Evolutionary conservation across 2,329 filamentous ascomycete genomes (phyloP), one percentile per base, ranked within the genome.

Genomic region (Zelopaecilomyces penicillatus): DNA sequence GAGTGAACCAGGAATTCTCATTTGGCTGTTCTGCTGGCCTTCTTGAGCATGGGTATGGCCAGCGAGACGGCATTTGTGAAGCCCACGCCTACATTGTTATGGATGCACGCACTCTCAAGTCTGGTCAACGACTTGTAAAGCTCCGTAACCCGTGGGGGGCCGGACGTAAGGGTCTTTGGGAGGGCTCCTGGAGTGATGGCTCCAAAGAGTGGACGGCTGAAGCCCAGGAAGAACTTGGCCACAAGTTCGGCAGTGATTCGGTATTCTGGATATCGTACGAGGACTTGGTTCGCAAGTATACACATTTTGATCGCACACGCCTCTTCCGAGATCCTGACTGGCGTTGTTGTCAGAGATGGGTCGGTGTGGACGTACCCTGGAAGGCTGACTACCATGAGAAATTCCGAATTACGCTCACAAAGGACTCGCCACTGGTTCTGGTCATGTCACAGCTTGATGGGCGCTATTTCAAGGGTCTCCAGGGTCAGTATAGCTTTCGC

Each of bases 1-100:
- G 84, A 50, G 86, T 89, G 46, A 93, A 94, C 59, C 68, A 87
- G 44, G 82, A 87, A 41, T 94, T 93, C 55, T 66, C 87, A 6
- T 87, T 87, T 54, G 82, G 83, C n/a, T 85, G 82, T 54, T 76
- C 73, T 0, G 79, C 77, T 0, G 83, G 82, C 7, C 66, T 82
- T 28, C 72, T 83, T 44, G 80, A 79, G 37, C 72, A 73, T 30
- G 80, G 80, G 2, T 82, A 80, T 45, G 80, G 80, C 4, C 65
- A 75, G 41, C 69, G 80, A 30, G 71, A 74, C 48, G 77, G 78
- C 2, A 80, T 81, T 41, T 66, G 70, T 3, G 76, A 80, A 52
- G 68, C 69, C 1, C 78, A 81, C 45, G 77, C 78, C 2, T 81
- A 81, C 54, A 73, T 78, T 5, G 66, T 81, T n/a, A 75, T 79